Conservation (phyloP, 495 filamentous ascomycete species). For the Hypomontagnella monticulosa region DNA sequence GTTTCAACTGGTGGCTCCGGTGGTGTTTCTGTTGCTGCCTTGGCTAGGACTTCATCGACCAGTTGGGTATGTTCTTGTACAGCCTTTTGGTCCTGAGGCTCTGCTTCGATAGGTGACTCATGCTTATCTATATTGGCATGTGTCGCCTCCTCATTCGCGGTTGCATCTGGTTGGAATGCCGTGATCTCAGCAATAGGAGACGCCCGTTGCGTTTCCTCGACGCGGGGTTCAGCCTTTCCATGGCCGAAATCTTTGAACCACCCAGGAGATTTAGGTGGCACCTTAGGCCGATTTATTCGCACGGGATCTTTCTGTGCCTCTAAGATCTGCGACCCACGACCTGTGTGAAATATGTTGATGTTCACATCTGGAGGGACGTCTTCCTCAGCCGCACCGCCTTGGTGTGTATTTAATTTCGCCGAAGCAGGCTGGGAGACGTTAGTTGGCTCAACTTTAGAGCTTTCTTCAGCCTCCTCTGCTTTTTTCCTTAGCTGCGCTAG, state of each 20-base stretch:
- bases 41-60: constrained; percentile 31
- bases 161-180: constrained; percentile 12
- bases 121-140: constrained; percentile 32
- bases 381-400: constrained; percentile 33
- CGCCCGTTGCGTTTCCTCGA: constrained; percentile 14
- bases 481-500: constrained; percentile 44
- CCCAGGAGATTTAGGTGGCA: constrained; percentile 32
- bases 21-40: constrained; percentile 21
- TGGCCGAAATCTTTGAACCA: constrained; percentile 48
- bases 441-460: constrained; percentile 12
- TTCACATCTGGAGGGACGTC: constrained; percentile 44
- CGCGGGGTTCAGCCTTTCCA: constrained; percentile 26
- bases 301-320: constrained; percentile 36
- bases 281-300: constrained; percentile 21
- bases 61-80: constrained; percentile 33
- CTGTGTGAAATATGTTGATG: constrained; percentile 53
- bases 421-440: constrained; percentile 6
- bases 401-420: constrained; percentile 20
- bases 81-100: constrained; percentile 16
- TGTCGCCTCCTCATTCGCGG: constrained; percentile 34
- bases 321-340: constrained; percentile 46
- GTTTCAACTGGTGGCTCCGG: constrained; percentile 13
- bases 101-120: constrained; percentile 22
- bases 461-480: constrained; percentile 22
- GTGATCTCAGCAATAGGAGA: constrained; percentile 33